Conservation (phyloP, 1,139 yeast genomes). For the Pichia cactophila region DNA sequence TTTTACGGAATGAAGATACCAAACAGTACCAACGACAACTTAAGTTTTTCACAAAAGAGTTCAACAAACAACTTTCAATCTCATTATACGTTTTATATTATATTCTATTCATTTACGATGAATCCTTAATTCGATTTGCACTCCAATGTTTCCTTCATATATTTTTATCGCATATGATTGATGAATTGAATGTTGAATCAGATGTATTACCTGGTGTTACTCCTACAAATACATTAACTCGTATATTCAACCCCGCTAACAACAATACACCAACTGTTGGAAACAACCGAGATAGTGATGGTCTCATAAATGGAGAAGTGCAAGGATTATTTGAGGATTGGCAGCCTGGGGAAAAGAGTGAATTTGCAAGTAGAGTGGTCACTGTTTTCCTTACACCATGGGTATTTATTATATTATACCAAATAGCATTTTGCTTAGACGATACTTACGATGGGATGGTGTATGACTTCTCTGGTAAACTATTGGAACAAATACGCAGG, state of each 20-base stretch:
- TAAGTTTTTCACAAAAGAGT: constrained; percentile 1
- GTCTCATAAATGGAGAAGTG: background rate
- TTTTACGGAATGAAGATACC: constrained; percentile 5
- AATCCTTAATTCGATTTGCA: constrained; percentile 6
- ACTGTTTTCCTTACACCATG: background rate
- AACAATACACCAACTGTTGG: background rate
- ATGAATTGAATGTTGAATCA: background rate
- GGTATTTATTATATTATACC: constrained; percentile 23
- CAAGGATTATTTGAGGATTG: constrained; percentile 3
- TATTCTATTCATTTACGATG: constrained; percentile 9
- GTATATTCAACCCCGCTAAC: background rate
- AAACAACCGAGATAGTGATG: background rate
- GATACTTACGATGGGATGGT: background rate
- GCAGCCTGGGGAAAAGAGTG: constrained; percentile 5
- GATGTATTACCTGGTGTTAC: constrained; percentile 7
- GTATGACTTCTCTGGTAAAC: constrained; percentile 5
- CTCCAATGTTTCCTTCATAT: constrained; percentile 9
- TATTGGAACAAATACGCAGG: constrained; percentile 15
- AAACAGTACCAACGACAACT: constrained; percentile 5
- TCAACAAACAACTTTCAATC: constrained; percentile 5
- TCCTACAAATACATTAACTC: constrained; percentile 1
- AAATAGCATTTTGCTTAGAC: constrained; percentile 20
- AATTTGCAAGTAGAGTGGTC: constrained; percentile 9
- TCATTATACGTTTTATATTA: constrained; percentile 5
- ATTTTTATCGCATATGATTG: constrained; percentile 3